Percentiles rank a stretch among this genome's conserved stretches.
phyloP scores from a whole-genome alignment of 139 green algal genomes.

The Chlamydomonas incerta region DNA sequence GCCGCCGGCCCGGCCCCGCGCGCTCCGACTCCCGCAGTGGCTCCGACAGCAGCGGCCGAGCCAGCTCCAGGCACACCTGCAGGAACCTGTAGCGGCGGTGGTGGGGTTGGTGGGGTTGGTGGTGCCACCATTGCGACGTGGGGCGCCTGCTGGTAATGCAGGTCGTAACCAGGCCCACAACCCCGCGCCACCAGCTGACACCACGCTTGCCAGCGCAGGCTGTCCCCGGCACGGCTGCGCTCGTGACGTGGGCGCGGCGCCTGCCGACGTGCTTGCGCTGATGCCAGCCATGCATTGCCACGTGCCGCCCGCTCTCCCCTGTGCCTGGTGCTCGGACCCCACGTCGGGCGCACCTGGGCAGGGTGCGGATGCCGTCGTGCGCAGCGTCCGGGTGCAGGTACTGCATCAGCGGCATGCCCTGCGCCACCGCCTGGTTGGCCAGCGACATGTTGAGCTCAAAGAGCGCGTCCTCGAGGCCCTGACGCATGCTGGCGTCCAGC shows the following conservation, averaged over 20 bases:
- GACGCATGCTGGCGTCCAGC: conserved; percentile 13
- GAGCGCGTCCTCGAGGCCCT: conserved; percentile 31
- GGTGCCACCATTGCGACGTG: background rate
- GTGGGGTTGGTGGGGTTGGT: background rate
- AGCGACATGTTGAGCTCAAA: conserved; percentile 40
- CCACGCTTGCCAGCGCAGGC: background rate
- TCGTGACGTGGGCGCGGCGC: too few relatives aligned
- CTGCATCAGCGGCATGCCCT: conserved; percentile 25
- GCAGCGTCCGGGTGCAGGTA: conserved; percentile 27
- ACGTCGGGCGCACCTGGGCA: conserved; percentile 1
- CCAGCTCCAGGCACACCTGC: conserved; percentile 31
- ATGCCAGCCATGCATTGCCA: too few relatives aligned
- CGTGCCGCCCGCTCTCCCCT: too few relatives aligned
- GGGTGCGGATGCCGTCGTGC: background rate
- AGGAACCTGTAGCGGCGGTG: conserved; percentile 46
- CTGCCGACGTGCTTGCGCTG: too few relatives aligned
- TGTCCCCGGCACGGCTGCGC: too few relatives aligned
- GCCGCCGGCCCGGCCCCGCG: background rate
- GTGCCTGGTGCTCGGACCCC: too few relatives aligned
- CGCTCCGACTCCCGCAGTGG: conserved; percentile 2
- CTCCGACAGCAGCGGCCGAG: conserved; percentile 21
- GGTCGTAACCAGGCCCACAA: too few relatives aligned
- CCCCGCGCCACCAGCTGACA: too few relatives aligned
- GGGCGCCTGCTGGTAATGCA: too few relatives aligned
- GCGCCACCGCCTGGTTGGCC: conserved; percentile 10